These are phyloP conservation scores for Grosmannia clavigera DNA, from an alignment of 2,329 filamentous ascomycete species.

Conservation along the genomic window DNA sequence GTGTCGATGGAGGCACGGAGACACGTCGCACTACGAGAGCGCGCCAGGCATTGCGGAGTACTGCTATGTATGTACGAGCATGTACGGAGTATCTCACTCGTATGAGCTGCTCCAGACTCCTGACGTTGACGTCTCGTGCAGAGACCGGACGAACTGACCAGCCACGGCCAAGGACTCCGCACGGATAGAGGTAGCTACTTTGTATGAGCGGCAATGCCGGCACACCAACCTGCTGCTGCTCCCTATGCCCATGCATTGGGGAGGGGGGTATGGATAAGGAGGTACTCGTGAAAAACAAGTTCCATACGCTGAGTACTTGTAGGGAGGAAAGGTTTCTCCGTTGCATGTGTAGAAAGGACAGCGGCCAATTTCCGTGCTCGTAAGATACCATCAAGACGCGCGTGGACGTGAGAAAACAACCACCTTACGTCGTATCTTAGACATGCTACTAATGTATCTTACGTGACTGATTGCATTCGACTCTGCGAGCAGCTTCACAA, in stretches of 20 bases:
- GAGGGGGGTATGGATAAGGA: background rate
- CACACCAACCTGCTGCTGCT: background rate
- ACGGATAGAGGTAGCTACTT: background rate
- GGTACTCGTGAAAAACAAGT: background rate
- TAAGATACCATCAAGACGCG: background rate
- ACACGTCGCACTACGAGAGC: background rate
- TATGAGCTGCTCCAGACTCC: too few species aligned
- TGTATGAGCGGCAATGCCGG: background rate
- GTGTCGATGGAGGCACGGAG: background rate
- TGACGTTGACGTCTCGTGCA: background rate
- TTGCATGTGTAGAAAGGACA: background rate
- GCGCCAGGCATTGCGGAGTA: background rate
- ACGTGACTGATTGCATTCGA: too few species aligned
- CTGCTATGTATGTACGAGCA: background rate
- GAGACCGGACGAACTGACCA: background rate
- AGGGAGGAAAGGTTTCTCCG: background rate
- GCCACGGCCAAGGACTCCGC: background rate
- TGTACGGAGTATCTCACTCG: background rate
- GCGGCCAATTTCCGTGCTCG: background rate
- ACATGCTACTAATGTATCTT: background rate
- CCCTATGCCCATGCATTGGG: background rate
- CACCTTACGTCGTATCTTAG: background rate
- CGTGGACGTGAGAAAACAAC: background rate
- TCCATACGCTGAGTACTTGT: too few species aligned
- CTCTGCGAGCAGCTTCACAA: too few species aligned